Conservation (phyloP, 805 yeast genomes). For the Dipodascopsis uninucleata region DNA sequence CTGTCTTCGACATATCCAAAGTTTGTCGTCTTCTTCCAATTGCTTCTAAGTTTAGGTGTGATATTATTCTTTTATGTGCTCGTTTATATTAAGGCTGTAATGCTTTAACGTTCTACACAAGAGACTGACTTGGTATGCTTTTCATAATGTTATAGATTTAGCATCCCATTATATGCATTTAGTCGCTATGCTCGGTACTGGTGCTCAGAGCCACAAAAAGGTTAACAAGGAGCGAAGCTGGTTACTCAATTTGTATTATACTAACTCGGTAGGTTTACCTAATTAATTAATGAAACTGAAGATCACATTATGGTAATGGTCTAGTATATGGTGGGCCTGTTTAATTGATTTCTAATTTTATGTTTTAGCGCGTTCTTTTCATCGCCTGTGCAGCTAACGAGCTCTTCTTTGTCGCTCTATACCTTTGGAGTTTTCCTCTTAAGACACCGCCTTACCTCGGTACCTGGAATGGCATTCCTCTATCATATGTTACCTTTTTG, state of each 20-base stretch:
- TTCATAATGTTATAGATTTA: constrained; percentile 39
- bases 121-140: too few relatives aligned
- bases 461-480: constrained; percentile 36
- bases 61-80: constrained; percentile 39
- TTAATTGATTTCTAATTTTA: neutral
- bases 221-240: constrained; percentile 67
- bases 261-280: constrained; percentile 53
- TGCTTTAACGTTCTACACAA: too few relatives aligned
- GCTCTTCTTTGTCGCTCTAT: constrained; percentile 83
- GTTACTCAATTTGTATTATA: constrained; percentile 80
- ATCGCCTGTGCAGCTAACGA: constrained; percentile 91
- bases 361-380: constrained; percentile 55
- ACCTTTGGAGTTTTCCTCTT: constrained; percentile 64
- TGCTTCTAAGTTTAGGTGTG: constrained; percentile 60
- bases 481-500: constrained; percentile 59
- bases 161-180: constrained; percentile 98
- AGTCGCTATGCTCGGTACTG: constrained; percentile 85
- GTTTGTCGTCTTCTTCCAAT: constrained; percentile 69
- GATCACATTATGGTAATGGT: neutral
- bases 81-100: neutral
- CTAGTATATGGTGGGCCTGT: neutral
- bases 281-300: neutral
- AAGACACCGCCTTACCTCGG: constrained; percentile 41
- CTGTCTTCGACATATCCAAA: constrained; percentile 75
- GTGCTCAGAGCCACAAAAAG: constrained; percentile 78